phyloP scores from a whole-genome alignment of 2,329 filamentous ascomycete species.

The Hymenoscyphus infarciens region DNA sequence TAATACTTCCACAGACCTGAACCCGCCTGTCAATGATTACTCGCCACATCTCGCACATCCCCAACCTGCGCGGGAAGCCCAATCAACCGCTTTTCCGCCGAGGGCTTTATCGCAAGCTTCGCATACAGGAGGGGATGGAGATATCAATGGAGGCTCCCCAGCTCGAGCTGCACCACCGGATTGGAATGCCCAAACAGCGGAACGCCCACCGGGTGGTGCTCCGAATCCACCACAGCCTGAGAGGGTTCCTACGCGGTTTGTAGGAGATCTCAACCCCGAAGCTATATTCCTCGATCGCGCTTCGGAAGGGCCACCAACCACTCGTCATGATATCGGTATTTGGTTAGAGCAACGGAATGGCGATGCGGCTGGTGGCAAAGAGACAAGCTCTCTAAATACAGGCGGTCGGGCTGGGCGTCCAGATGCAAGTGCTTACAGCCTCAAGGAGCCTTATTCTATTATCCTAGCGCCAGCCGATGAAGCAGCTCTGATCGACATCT shows the following conservation, averaged over 20 bases:
- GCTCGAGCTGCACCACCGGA: background rate
- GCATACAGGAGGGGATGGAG: background rate
- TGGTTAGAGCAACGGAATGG: slow-evolving; percentile 7
- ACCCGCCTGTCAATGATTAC: background rate
- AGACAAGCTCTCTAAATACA: background rate
- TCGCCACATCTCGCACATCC: background rate
- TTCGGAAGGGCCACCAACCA: background rate
- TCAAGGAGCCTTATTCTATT: background rate
- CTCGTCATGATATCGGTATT: slow-evolving; percentile 3
- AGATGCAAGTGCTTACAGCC: background rate
- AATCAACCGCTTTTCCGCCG: background rate
- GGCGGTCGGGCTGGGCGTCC: background rate
- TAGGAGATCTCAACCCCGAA: slow-evolving; percentile 12
- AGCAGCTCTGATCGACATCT: slow-evolving; percentile 7
- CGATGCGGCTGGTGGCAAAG: background rate
- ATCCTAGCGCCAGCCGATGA: background rate
- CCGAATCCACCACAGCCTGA: background rate
- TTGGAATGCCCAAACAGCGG: background rate
- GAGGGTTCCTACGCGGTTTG: background rate
- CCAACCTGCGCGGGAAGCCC: background rate
- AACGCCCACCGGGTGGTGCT: background rate
- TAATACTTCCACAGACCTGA: background rate
- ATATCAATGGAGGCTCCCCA: background rate
- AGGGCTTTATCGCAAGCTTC: background rate
- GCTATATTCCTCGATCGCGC: slow-evolving; percentile 7